These are phyloP conservation scores for Saccharomyces hybrid DNA, from an alignment of 1,139 yeast genomes.

Conservation along the genomic window DNA sequence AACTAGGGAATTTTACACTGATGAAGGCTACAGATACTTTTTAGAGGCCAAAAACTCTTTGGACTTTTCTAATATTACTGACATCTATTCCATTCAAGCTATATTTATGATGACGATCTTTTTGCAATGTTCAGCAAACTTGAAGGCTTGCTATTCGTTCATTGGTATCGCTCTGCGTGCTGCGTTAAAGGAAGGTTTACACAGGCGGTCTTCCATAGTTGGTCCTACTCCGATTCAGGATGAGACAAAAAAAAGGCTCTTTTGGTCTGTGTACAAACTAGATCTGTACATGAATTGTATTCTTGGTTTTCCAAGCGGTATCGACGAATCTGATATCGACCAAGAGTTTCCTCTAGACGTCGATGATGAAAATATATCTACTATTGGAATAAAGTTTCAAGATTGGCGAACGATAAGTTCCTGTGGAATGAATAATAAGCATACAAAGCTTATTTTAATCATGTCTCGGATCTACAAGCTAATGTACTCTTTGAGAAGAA, in stretches of 20 bases:
- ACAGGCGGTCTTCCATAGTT: constrained; percentile 46
- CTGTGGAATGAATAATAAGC: constrained; percentile 73
- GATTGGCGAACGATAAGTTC: constrained; percentile 42
- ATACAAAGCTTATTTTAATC: constrained; percentile 60
- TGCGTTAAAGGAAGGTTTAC: constrained; percentile 76
- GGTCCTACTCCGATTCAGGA: constrained; percentile 51
- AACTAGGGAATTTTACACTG: constrained; percentile 42
- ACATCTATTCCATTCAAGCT: constrained; percentile 64
- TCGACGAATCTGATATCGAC: constrained; percentile 66
- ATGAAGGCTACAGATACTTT: constrained; percentile 77
- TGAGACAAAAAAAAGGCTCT: constrained; percentile 75
- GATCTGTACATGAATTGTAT: constrained; percentile 83
- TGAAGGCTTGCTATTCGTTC: constrained; percentile 81
- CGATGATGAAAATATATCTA: constrained; percentile 76
- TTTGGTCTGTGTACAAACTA: constrained; percentile 85
- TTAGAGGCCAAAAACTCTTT: constrained; percentile 72
- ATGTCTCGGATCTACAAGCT: constrained; percentile 45
- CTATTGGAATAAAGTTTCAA: constrained; percentile 33
- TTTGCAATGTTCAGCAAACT: constrained; percentile 78
- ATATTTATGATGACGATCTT: constrained; percentile 62
- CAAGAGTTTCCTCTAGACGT: constrained; percentile 75
- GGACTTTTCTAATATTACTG: constrained; percentile 57
- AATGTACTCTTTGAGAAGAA: constrained; percentile 31
- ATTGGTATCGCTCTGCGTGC: constrained; percentile 82
- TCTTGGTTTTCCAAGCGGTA: constrained; percentile 63